These are phyloP conservation scores for Megacollybia marginata DNA, from an alignment of 768 basidiomycete species.

Conservation along the genomic window DNA sequence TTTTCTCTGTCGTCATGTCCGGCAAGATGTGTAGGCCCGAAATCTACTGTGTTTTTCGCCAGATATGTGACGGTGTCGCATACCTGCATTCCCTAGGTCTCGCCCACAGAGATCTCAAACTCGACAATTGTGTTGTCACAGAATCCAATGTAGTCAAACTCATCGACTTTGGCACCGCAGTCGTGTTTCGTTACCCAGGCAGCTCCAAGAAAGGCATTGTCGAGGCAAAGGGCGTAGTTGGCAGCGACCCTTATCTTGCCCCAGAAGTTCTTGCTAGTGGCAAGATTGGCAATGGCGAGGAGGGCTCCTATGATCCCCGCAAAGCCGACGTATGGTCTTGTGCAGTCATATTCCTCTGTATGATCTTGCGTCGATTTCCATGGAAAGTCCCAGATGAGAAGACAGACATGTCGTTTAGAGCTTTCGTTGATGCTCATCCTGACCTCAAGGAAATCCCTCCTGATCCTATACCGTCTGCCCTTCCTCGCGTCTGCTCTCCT, in stretches of 20 bases:
- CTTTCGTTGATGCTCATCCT: slow-evolving; percentile 90
- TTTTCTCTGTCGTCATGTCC: slow-evolving; percentile 99
- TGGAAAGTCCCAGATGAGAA: slow-evolving; percentile 98
- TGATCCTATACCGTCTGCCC: neutral
- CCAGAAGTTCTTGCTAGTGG: slow-evolving; percentile 85
- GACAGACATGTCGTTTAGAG: slow-evolving; percentile 84
- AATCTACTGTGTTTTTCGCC: slow-evolving; percentile 98
- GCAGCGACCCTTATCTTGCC: slow-evolving; percentile 96
- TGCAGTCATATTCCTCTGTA: slow-evolving; percentile 98
- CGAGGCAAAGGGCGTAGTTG: slow-evolving; percentile 86
- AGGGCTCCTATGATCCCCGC: slow-evolving; percentile 65
- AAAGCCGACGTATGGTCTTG: slow-evolving; percentile 99
- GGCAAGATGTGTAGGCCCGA: slow-evolving; percentile 98
- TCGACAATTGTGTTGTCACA: slow-evolving; percentile 99
- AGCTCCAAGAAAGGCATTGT: slow-evolving; percentile 50
- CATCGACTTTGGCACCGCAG: slow-evolving; percentile 99
- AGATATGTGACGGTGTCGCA: slow-evolving; percentile 96
- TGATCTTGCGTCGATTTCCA: slow-evolving; percentile 94
- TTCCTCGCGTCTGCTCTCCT: neutral
- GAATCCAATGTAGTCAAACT: slow-evolving; percentile 90
- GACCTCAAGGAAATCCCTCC: slow-evolving; percentile 39
- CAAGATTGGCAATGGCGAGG: neutral
- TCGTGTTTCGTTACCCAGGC: slow-evolving; percentile 97
- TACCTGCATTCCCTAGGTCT: slow-evolving; percentile 97
- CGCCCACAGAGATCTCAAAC: slow-evolving; percentile 97